Base-by-base conservation (phyloP, 139 green algal species). In the Tetraselmis striata region DNA sequence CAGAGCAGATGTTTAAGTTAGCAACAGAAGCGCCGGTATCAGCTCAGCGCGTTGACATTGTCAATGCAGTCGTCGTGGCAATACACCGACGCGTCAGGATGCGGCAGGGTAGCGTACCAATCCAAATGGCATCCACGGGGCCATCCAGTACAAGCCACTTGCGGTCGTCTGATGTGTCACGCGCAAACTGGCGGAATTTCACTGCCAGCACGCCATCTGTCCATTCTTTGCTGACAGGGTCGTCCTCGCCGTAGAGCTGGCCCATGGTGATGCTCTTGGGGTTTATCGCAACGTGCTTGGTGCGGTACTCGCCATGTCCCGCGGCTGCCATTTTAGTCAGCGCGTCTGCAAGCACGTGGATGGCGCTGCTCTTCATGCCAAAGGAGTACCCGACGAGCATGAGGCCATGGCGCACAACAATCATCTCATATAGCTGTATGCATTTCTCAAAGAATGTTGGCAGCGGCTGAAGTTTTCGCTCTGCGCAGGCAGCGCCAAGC, bases 231-330 rank as follows among this genome's bases (percentile, higher is more conserved):
- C 31, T 77, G 24, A 86, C 77, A 32, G 87, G 81, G 77, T 91
- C 87, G 27, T 88, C 86, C 80, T 90, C 77, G 25, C 86, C 88
- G 81, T 90, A 89, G 74, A 91, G 83, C 80, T 89, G 85, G 26
- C 85, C 83, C 82, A 82, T 86, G 2, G 85, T 87, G 26, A 87
- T 79, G 23, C 23, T 74, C 79, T 89, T 89, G 11, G 80, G 80
- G 80, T 84, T 84, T 5, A 29, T 80, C 90, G 95, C 95, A 78
- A 92, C 92, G 85, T 96, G 95, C 81, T 94, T 89, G n/a, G 85
- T 81, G 22, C 86, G 84, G 78, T 87, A 81, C 79, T 93, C 92
- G 5, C 84, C 11, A 30, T 89, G 79, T 28, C 86, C 85, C 59
- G 83, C 76, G 29, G 75, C 83, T 30, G 83, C 58, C 30, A 91